Conservation (phyloP, 2,329 filamentous ascomycete species). For the Cladophialophora exuberans region DNA sequence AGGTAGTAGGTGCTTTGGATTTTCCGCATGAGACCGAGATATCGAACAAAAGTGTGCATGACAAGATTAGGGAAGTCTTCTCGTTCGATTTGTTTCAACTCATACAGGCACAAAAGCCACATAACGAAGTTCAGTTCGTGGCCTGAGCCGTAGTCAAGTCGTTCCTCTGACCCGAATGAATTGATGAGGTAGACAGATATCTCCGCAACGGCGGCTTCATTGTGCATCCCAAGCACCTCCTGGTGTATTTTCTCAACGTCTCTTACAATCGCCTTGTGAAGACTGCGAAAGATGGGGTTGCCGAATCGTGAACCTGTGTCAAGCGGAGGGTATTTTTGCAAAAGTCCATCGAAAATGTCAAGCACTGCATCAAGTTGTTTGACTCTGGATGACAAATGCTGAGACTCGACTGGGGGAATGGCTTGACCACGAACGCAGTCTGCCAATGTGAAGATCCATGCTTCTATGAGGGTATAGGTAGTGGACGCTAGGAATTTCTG, state of each 20-base stretch:
- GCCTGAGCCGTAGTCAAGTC: slow-evolving; percentile 96
- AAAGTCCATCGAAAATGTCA: slow-evolving; percentile 67
- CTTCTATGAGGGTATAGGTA: slow-evolving; percentile 73
- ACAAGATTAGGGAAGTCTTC: slow-evolving; percentile 74
- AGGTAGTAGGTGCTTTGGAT: slow-evolving; percentile 94
- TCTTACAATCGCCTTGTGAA: slow-evolving; percentile 62
- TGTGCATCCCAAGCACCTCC: slow-evolving; percentile 42
- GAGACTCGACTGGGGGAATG: slow-evolving; percentile 62
- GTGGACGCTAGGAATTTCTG: slow-evolving; percentile 77
- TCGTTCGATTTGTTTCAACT: slow-evolving; percentile 66
- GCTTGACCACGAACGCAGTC: slow-evolving; percentile 76
- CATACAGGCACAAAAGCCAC: slow-evolving; percentile 93
- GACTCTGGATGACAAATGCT: slow-evolving; percentile 64
- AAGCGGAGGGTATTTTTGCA: slow-evolving; percentile 73
- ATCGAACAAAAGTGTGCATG: slow-evolving; percentile 77
- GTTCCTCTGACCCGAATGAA: slow-evolving; percentile 80
- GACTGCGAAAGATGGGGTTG: slow-evolving; percentile 85
- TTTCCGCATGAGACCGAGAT: slow-evolving; percentile 82
- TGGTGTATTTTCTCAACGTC: slow-evolving; percentile 47
- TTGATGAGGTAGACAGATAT: slow-evolving; percentile 78
- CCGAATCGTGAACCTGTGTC: slow-evolving; percentile 93
- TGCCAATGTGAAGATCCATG: slow-evolving; percentile 84
- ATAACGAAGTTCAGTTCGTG: slow-evolving; percentile 97
- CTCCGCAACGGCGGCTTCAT: slow-evolving; percentile 65
- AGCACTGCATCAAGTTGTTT: slow-evolving; percentile 70